Evolutionary conservation across 768 basidiomycete genomes (phyloP).

Genomic region (Asterophora parasitica): DNA sequence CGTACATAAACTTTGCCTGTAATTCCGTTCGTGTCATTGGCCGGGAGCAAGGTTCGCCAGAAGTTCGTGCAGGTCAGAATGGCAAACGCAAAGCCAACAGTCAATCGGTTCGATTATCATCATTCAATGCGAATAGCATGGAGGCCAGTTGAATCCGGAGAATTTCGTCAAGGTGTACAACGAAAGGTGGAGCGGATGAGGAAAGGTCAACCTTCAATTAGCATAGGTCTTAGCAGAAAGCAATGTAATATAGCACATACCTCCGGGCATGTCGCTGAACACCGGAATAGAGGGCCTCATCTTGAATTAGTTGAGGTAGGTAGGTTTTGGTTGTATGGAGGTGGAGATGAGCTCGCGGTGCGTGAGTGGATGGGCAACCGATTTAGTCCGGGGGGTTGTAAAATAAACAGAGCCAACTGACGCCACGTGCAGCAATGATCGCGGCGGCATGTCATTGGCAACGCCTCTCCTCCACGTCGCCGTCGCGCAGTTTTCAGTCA

Average conservation of each 20-base stretch:
- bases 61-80: too few species aligned
- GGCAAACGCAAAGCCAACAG: too few species aligned
- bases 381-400: conserved; percentile 18
- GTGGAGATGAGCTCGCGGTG: conserved; percentile 8
- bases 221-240: too few species aligned
- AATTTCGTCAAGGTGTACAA: too few species aligned
- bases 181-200: too few species aligned
- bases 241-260: conserved; percentile 41
- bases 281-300: conserved; percentile 65
- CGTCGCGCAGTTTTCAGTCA: neutral
- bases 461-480: conserved; percentile 2
- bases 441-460: too few species aligned
- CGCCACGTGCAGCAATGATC: conserved; percentile 15
- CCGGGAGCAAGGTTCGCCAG: too few species aligned
- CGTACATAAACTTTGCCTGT: conserved; percentile 82
- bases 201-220: too few species aligned
- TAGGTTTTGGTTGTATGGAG: conserved; percentile 15
- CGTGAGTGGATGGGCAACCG: conserved; percentile 8
- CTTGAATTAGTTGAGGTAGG: conserved; percentile 17
- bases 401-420: conserved; percentile 17
- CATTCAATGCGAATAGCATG: too few species aligned
- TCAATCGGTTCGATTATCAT: too few species aligned
- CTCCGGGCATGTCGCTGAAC: conserved; percentile 76
- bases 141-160: too few species aligned
- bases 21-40: neutral